Evolutionary conservation across 371 early-diverging fungal genomes (phyloP), one percentile per base, ranked within the genome.

Genomic region (Catenaria anguillulae): DNA sequence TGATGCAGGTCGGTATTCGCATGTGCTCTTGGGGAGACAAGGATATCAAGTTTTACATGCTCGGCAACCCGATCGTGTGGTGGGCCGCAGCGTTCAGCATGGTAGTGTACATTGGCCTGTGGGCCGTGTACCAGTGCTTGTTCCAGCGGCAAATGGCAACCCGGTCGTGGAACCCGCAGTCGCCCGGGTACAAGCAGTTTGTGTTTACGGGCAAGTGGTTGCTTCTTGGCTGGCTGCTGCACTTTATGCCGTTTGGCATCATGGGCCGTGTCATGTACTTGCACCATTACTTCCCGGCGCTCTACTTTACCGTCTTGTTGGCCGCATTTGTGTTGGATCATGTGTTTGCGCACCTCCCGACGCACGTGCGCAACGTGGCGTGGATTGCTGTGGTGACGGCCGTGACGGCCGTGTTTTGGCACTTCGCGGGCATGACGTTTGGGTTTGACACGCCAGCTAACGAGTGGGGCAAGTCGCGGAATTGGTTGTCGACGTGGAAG

Each of bases 201-300:
- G 64, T 75, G 21, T 84, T 80, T 65, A 83, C 76, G 26, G 79
- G 79, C 37, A 84, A 88, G 68, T 75, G 87, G 12, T 77, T 87
- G 60, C 73, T 77, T 33, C 71, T 85, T 26, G 99, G 99, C 21
- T 99, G 97, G 97, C 74, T 87, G 64, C 75, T 98, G 62, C 99
- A 99, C 71, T 99, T 93, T 75, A 60, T 92, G 29, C 99, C 99
- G 19, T 99, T 98, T 76, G 94, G 82, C 69, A 82, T 96, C 56
- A 94, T 99, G 92, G 95, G 93, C 17, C 88, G 99, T 56, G 98
- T 99, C 50, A 88, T 89, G 0, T 97, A 95, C 66, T 76, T 97
- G 48, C 99, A 98, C 71, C 99, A 99, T 71, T 99, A 99, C 74
- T 96, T 95, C 75, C 98, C 99, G 0, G 92, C 98, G 0, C 76